Percentiles rank a stretch among this genome's conserved stretches.
Evolutionary conservation across 176 grass and related monocot genomes (phyloP).

Genomic region (Avena atlantica): DNA sequence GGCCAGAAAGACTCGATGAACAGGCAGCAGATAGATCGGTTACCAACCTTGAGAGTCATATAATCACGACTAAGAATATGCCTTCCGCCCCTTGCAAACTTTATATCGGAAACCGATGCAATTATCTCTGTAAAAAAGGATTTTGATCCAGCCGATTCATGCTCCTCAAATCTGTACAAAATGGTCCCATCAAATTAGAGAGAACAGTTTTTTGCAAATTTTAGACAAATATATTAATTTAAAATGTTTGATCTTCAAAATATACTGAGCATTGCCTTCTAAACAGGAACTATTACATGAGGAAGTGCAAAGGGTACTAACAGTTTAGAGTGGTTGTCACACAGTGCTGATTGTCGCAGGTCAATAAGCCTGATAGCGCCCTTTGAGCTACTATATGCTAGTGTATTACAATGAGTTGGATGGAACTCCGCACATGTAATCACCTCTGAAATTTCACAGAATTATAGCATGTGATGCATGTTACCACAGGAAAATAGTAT

Average conservation of each 20-base stretch:
- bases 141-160: slow-evolving; percentile 71
- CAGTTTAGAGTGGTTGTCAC: slow-evolving; percentile 87
- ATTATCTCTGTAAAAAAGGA: slow-evolving; percentile 97
- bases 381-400: slow-evolving; percentile 96
- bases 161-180: slow-evolving; percentile 75
- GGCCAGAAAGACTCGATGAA: neutral
- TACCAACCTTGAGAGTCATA: slow-evolving; percentile 86
- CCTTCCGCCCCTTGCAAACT: slow-evolving; percentile 80
- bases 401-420: slow-evolving; percentile 81
- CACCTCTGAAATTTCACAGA: slow-evolving; percentile 80
- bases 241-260: slow-evolving; percentile 4
- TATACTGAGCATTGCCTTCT: slow-evolving; percentile 19
- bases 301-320: slow-evolving; percentile 60
- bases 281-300: slow-evolving; percentile 44
- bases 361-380: slow-evolving; percentile 93
- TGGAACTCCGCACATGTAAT: slow-evolving; percentile 96
- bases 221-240: slow-evolving; percentile 23
- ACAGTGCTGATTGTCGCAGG: slow-evolving; percentile 86
- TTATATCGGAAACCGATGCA: slow-evolving; percentile 89
- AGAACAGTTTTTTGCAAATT: slow-evolving; percentile 27
- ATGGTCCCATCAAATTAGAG: slow-evolving; percentile 28
- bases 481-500: slow-evolving; percentile 20
- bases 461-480: slow-evolving; percentile 46
- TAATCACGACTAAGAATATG: slow-evolving; percentile 96
- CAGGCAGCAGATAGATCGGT: neutral